These are phyloP conservation scores for Pseudocercospora macadamiae DNA, from an alignment of 2,329 filamentous ascomycete species.

Conservation along the genomic window DNA sequence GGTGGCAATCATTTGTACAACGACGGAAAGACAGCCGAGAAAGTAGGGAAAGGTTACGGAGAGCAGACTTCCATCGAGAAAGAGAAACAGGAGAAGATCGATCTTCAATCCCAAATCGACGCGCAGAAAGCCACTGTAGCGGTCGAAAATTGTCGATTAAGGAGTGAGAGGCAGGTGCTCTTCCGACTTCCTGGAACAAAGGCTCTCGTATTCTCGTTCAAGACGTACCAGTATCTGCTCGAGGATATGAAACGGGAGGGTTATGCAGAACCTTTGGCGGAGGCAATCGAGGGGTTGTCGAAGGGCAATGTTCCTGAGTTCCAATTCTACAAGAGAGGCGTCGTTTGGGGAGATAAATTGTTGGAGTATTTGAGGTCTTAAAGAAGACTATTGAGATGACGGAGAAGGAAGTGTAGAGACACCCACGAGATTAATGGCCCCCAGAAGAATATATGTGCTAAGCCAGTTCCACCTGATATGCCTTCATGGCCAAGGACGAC, in stretches of 20 bases:
- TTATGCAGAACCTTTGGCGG: conserved; percentile 55
- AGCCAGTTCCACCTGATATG: too few species aligned
- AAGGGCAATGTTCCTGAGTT: conserved; percentile 61
- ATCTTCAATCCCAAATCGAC: conserved; percentile 33
- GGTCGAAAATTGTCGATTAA: conserved; percentile 50
- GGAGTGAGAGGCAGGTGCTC: conserved; percentile 64
- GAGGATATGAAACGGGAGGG: conserved; percentile 60
- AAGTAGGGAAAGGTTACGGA: not conserved
- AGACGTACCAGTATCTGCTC: conserved; percentile 64
- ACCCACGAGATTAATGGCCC: too few species aligned
- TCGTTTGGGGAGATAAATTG: conserved; percentile 60
- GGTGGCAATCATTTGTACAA: conserved; percentile 49
- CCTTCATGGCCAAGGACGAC: too few species aligned
- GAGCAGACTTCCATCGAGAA: not conserved
- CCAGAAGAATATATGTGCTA: too few species aligned
- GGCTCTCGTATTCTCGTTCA: conserved; percentile 63
- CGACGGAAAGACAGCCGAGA: conserved; percentile 16
- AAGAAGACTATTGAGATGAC: not conserved
- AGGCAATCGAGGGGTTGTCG: conserved; percentile 63
- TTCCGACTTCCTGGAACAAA: conserved; percentile 59
- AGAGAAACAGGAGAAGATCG: not conserved
- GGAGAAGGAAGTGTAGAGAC: too few species aligned
- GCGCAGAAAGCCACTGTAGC: conserved; percentile 35
- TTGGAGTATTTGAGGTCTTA: conserved; percentile 50
- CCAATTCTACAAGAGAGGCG: conserved; percentile 60